A percentile compares a stretch with the other conserved stretches of the same genome.
Conservation (phyloP, 441 rosid species). For the Rhodomyrtus psidioides region DNA sequence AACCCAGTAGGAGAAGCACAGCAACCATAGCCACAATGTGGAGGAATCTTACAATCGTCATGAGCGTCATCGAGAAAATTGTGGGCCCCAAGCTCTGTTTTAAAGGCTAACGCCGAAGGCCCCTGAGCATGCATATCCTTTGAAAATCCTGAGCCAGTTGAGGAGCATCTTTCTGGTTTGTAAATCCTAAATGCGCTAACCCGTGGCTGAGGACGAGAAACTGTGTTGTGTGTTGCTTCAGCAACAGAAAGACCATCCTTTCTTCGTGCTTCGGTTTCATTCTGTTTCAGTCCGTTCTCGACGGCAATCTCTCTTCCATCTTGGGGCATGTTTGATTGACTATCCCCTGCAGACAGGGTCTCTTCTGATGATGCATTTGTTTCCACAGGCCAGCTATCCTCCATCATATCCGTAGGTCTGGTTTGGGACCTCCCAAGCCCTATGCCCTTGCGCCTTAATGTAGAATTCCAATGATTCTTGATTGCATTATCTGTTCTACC, state of each 20-base stretch:
- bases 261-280: conserved; percentile 19
- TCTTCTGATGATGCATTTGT: conserved; percentile 42
- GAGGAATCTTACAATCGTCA: conserved; percentile 48
- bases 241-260: conserved; percentile 8
- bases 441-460: conserved; percentile 58
- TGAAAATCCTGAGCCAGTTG: conserved; percentile 16
- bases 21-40: conserved; percentile 71
- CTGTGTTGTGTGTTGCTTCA: conserved; percentile 10
- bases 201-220: conserved; percentile 51
- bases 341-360: conserved; percentile 34
- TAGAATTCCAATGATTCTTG: conserved; percentile 98
- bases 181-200: conserved; percentile 66
- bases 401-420: conserved; percentile 11
- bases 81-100: conserved; percentile 32
- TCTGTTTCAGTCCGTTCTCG: conserved; percentile 13
- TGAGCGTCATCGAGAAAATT: conserved; percentile 46
- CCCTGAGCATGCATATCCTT: conserved; percentile 38
- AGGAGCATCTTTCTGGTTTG: conserved; percentile 25
- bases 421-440: conserved; percentile 27
- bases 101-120: conserved; percentile 44
- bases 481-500: conserved; percentile 96
- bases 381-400: conserved; percentile 32
- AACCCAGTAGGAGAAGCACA: conserved; percentile 21
- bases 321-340: not conserved
- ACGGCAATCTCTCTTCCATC: not conserved